phyloP scores from a whole-genome alignment of 176 grass and related monocot genomes.

The Oryza officinalis region DNA sequence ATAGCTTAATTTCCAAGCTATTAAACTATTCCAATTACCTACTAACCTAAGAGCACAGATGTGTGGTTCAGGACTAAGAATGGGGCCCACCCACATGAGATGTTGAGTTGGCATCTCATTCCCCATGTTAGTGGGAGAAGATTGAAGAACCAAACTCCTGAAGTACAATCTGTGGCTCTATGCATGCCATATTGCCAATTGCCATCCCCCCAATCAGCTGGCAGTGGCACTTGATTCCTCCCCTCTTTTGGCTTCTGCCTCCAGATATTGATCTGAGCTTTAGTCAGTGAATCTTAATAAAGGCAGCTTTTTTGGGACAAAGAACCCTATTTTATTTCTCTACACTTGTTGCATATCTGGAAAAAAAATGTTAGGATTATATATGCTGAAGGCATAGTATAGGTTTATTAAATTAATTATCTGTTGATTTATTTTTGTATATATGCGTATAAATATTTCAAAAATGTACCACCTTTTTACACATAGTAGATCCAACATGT shows the following conservation, averaged over 20 bases:
- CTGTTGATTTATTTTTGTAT: neutral
- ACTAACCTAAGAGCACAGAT: neutral
- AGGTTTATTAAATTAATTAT: neutral
- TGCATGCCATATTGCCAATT: neutral
- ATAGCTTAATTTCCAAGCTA: slow-evolving; percentile 24
- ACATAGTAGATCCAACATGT: neutral
- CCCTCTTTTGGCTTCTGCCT: neutral
- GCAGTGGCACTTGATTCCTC: no score
- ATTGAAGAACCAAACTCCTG: slow-evolving; percentile 3
- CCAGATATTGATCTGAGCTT: neutral
- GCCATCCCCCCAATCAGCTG: no score
- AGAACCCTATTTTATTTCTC: neutral
- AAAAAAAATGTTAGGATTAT: neutral
- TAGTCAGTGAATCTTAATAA: neutral
- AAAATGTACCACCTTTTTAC: neutral
- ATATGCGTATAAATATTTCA: neutral
- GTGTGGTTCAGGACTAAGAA: slow-evolving; percentile 12
- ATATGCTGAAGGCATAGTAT: neutral
- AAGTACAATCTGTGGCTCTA: neutral
- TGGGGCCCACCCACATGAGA: slow-evolving; percentile 21
- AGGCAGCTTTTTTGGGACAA: neutral
- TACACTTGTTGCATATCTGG: neutral
- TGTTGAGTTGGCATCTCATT: slow-evolving; percentile 34
- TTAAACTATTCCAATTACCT: neutral
- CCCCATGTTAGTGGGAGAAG: slow-evolving; percentile 22